These are phyloP conservation scores for Microsporum canis DNA, from an alignment of 2,329 filamentous ascomycete species.

Conservation along the genomic window DNA sequence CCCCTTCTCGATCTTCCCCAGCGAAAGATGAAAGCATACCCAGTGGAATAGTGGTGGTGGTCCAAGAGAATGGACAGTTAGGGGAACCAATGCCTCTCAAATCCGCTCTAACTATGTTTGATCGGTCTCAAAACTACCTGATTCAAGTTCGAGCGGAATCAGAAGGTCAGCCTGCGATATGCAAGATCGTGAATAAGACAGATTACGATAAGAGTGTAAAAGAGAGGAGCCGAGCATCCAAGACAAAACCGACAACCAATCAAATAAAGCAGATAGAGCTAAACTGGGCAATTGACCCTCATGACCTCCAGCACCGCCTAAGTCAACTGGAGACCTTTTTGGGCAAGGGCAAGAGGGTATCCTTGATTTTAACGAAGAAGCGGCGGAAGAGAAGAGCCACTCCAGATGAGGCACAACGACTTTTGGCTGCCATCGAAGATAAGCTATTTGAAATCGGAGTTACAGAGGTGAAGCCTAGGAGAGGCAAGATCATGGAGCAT, in stretches of 20 bases:
- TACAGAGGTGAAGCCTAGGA: constrained; percentile 31
- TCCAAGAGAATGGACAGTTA: constrained; percentile 18
- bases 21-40: neutral
- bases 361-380: constrained; percentile 60
- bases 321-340: constrained; percentile 58
- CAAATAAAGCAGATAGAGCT: constrained; percentile 67
- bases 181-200: constrained; percentile 55
- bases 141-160: constrained; percentile 36
- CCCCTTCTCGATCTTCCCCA: neutral
- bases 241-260: constrained; percentile 28
- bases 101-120: constrained; percentile 33
- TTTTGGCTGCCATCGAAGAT: constrained; percentile 44
- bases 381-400: constrained; percentile 50
- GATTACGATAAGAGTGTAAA: constrained; percentile 32
- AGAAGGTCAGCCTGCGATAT: constrained; percentile 45
- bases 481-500: constrained; percentile 31
- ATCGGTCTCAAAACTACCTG: constrained; percentile 42
- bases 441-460: constrained; percentile 35
- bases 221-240: constrained; percentile 29
- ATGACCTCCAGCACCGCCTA: constrained; percentile 65
- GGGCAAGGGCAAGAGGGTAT: constrained; percentile 61
- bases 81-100: constrained; percentile 21
- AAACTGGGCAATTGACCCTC: constrained; percentile 70
- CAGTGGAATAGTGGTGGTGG: neutral
- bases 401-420: constrained; percentile 47